These are phyloP conservation scores for Colletotrichum sp. DNA, from an alignment of 2,329 filamentous ascomycete species.

Conservation along the genomic window DNA sequence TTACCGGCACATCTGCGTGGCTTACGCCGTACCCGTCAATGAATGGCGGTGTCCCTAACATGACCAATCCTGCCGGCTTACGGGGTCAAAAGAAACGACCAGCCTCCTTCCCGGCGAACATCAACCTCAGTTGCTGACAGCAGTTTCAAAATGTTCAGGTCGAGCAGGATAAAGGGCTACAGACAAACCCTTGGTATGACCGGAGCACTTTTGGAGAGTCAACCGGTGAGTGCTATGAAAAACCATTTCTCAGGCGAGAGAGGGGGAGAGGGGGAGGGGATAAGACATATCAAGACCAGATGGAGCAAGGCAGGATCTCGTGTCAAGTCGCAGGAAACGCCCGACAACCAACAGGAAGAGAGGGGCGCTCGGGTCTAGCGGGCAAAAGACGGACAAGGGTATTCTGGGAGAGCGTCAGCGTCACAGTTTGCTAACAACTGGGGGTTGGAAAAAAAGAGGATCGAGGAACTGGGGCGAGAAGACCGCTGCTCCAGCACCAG, in stretches of 20 bases:
- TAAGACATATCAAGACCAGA: neutral
- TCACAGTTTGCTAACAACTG: conserved; percentile 2
- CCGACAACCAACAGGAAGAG: neutral
- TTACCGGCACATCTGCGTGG: neutral
- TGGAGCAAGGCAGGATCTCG: neutral
- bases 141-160: conserved; percentile 22
- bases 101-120: neutral
- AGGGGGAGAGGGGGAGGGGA: neutral
- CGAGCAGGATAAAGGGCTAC: conserved; percentile 20
- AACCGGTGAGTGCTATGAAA: conserved; percentile 7
- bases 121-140: conserved; percentile 25
- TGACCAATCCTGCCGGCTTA: neutral
- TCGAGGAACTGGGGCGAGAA: conserved; percentile 17
- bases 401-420: neutral
- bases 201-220: conserved; percentile 28
- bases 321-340: neutral
- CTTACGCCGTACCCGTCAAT: neutral
- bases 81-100: neutral
- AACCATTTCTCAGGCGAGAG: neutral
- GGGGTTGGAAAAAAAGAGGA: conserved; percentile 12
- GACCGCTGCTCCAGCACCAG: conserved; percentile 17
- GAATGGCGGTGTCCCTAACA: conserved; percentile 5
- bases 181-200: conserved; percentile 31
- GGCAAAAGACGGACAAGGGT: neutral
- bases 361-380: neutral